Base-by-base conservation (phyloP, 2,329 filamentous ascomycete species). In the Scedosporium apiospermum region DNA sequence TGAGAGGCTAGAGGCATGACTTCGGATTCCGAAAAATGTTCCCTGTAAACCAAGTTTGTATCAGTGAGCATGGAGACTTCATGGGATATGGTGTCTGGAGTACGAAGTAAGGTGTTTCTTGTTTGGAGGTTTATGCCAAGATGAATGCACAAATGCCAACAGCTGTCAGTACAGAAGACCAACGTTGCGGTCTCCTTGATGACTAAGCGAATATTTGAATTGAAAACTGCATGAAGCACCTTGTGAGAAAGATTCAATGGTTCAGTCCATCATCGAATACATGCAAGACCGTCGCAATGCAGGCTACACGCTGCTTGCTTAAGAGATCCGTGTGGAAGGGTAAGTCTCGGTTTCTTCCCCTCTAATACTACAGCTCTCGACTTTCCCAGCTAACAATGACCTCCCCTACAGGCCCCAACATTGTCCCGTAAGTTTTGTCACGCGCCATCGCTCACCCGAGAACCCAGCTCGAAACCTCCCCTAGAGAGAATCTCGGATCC, bases 281-380 rank as follows among this genome's bases (percentile, higher is more conserved):
- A 44, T 26, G 9, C 4, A 42, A 44, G 12, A 44, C 41, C 51
- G 53, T 58, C 60, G 53, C 60, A 58, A 62, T 62, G 60, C 60
- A 58, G 60, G 49, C 60, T 27, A 90, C 89, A 68, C 80, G 85
- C 71, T 80, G 79, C 70, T 81, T 90, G 18, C 73, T 89, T 44
- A 87, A 86, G 77, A 88, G 91, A 69, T 95, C 91, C 59, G 87
- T 93, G 71, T 96, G 91, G 91, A 96, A 96, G 82, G 91, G 91
- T 92, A 76, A 67, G 76, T 64, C 42, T 27, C 21, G 2, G 3
- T 30, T 18, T 21, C 55, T 23, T 23, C 14, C 9, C 16, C 23
- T 27, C 27, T 58, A 38, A 38, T 38, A 38, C 14, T 34, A 16
- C 21, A 14, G 1, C 42, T 60, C 51, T 60, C 21, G n/a, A 44